Percentiles rank a stretch among this genome's conserved stretches.
phyloP scores from a whole-genome alignment of 352 stramenopile species.

The Peronospora farinosa region DNA sequence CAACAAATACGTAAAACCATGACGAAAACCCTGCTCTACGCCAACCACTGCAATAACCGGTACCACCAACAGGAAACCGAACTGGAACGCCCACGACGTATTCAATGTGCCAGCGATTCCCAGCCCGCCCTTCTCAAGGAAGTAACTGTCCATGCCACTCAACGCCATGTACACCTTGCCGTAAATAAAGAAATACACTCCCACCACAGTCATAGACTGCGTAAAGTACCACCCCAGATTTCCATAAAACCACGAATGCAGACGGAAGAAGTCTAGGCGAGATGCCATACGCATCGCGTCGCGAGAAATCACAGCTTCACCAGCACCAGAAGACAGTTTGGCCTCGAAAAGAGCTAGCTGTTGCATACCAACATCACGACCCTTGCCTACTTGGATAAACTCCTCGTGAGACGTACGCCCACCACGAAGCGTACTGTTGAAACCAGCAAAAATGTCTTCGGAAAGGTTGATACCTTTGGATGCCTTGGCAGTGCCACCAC shows the following conservation, averaged over 20 bases:
- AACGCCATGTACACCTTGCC: conserved; percentile 94
- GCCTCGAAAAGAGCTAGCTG: conserved; percentile 98
- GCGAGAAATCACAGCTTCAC: conserved; percentile 95
- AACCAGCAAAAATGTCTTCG: conserved; percentile 87
- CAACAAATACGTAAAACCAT: conserved; percentile 88
- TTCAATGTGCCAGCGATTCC: conserved; percentile 92
- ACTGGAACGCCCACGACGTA: conserved; percentile 94
- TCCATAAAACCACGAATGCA: conserved; percentile 97
- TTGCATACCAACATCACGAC: conserved; percentile 97
- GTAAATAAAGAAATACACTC: conserved; percentile 98
- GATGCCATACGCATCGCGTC: conserved; percentile 94
- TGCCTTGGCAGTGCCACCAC: conserved; percentile 72
- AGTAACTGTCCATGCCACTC: conserved; percentile 88
- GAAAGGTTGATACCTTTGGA: conserved; percentile 83
- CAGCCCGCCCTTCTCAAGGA: conserved; percentile 88
- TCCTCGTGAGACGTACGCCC: conserved; percentile 74
- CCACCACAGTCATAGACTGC: conserved; percentile 95
- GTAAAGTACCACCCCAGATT: conserved; percentile 98
- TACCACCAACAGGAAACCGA: conserved; percentile 94
- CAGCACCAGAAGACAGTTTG: conserved; percentile 94
- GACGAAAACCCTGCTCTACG: conserved; percentile 94
- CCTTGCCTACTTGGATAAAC: conserved; percentile 91
- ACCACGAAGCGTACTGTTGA: conserved; percentile 75
- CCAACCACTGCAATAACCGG: conserved; percentile 95
- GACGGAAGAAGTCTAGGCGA: conserved; percentile 95